A percentile compares a stretch with the other conserved stretches of the same genome.
phyloP scores from a whole-genome alignment of 345 rosid genomes.

The Dovyalis caffra region DNA sequence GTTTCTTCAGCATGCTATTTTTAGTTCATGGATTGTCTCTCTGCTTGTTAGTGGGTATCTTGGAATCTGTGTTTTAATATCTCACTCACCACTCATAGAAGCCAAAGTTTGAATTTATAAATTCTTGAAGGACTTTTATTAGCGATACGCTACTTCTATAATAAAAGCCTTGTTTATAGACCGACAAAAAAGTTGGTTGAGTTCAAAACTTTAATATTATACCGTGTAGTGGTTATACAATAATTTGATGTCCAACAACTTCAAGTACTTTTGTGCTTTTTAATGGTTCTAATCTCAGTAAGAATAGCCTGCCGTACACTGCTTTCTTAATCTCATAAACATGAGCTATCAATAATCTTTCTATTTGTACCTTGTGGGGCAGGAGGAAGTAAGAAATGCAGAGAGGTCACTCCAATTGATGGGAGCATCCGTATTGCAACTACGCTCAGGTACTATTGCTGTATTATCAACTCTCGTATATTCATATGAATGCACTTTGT shows the following conservation, averaged over 20 bases:
- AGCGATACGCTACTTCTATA: background rate
- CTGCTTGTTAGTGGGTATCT: background rate
- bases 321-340: background rate
- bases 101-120: background rate
- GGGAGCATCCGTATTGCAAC: conserved; percentile 69
- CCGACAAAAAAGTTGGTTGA: background rate
- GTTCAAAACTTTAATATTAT: background rate
- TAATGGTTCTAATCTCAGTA: background rate
- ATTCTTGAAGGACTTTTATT: background rate
- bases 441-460: conserved; percentile 46
- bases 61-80: background rate
- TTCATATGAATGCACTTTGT: background rate
- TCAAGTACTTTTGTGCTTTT: background rate
- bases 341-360: background rate
- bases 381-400: conserved; percentile 21
- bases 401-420: conserved; percentile 67
- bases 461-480: background rate
- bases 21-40: background rate
- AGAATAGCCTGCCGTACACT: background rate
- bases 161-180: background rate
- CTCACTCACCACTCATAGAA: background rate
- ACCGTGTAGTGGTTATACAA: background rate
- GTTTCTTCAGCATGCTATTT: background rate
- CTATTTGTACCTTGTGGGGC: background rate
- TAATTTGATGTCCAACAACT: background rate